Base-by-base conservation (phyloP, 192 early-diverging fungal genomes). In the Umbelopsis vinacea region DNA sequence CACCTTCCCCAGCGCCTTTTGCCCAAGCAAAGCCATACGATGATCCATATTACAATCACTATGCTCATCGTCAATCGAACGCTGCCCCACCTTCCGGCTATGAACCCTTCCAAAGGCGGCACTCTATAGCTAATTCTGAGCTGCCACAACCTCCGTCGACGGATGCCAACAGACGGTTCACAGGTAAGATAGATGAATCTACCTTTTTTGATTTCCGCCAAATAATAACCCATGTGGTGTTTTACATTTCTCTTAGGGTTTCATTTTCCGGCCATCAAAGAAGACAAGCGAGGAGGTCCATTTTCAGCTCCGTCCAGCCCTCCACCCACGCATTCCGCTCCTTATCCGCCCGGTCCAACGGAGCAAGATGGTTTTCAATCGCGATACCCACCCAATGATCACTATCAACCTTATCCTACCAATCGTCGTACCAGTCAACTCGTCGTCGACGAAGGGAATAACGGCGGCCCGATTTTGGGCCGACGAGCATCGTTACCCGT, bases 301-400 rank as follows among this genome's bases (percentile, higher is more conserved):
- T 79, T 70, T 23, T 79, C 77, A 53, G 77, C 77, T 46, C 77
- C 77, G 29, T 71, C 77, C n/a, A 79, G 77, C 24, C 77, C 77
- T 47, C 77, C 77, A n/a, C 74, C 63, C n/a, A 67, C 66, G 29
- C 17, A 63, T 4, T 66, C 71, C 46, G 37, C 45, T 33, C 47
- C 57, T 63, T 63, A 63, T 63, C 57, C 5, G 19, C 33, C 40
- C 6, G 40, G 17, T 37, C 57, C 57, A 11, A 35, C 17, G 4
- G 57, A 29, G 35, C 26, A 29, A 63, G 57, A 63, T 14, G 57
- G 57, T 35, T 19, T 35, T 8, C 57, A 63, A 37, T 29, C 15
- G 8, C 57, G 57, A 14, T 63, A 63, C 33, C 33, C 33, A 26
- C 33, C 57, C 2, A 63, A 63, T 14, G 57, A 63, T 19, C 57